phyloP scores from a whole-genome alignment of 1,284 basidiomycete species.

The Marasmius tenuissimus region DNA sequence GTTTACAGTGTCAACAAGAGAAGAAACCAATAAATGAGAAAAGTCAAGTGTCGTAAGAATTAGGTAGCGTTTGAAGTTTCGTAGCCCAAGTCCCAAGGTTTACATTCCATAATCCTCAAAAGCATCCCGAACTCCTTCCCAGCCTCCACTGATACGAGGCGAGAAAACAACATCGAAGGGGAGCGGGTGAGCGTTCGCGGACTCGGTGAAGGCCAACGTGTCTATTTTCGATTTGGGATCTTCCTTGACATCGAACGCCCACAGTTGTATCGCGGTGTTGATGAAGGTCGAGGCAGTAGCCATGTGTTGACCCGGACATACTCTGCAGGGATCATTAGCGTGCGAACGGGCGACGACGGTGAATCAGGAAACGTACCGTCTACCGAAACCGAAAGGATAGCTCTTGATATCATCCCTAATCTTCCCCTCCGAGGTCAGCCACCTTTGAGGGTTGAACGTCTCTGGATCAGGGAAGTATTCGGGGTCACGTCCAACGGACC shows the following conservation, averaged over 20 bases:
- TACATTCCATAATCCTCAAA: conserved; percentile 15
- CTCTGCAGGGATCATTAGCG: conserved; percentile 26
- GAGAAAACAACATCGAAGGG: conserved; percentile 55
- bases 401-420: conserved; percentile 48
- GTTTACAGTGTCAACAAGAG: too few species aligned
- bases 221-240: conserved; percentile 55
- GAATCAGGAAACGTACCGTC: conserved; percentile 35
- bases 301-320: conserved; percentile 62
- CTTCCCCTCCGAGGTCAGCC: conserved; percentile 50
- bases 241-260: conserved; percentile 53
- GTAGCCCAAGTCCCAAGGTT: not conserved
- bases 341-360: not conserved
- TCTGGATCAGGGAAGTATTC: conserved; percentile 59
- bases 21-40: too few species aligned
- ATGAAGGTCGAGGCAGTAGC: conserved; percentile 60
- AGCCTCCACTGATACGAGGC: conserved; percentile 29
- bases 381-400: conserved; percentile 61
- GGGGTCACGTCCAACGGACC: conserved; percentile 59
- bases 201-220: conserved; percentile 54
- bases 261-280: conserved; percentile 57
- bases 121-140: conserved; percentile 10
- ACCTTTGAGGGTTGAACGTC: conserved; percentile 55
- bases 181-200: conserved; percentile 54
- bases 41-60: not conserved
- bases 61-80: not conserved